phyloP scores from a whole-genome alignment of 2,329 filamentous ascomycete genomes.

The Ascochyta clinopodiicola region DNA sequence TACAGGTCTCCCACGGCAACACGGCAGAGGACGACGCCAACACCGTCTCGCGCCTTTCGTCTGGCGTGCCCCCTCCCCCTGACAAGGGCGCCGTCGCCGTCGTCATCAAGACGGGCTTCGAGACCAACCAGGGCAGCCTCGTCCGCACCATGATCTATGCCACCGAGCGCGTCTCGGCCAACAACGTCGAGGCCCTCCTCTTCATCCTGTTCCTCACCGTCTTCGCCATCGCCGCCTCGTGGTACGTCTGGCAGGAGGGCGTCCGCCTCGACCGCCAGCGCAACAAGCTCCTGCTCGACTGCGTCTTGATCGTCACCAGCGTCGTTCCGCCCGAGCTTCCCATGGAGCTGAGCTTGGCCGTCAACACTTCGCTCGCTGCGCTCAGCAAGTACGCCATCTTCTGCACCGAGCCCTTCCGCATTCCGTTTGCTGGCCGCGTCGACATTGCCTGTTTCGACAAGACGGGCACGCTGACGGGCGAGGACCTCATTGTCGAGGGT shows the following conservation, averaged over 20 bases:
- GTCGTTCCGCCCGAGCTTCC: slow-evolving; percentile 98
- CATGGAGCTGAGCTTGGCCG: slow-evolving; percentile 96
- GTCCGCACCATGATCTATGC: slow-evolving; percentile 99
- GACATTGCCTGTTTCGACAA: slow-evolving; percentile 99
- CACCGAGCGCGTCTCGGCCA: slow-evolving; percentile 97
- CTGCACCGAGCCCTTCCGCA: slow-evolving; percentile 98
- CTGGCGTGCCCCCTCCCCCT: slow-evolving; percentile 81
- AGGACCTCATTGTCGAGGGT: slow-evolving; percentile 95
- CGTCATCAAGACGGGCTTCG: slow-evolving; percentile 96
- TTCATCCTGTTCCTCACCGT: slow-evolving; percentile 97
- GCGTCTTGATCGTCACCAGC: slow-evolving; percentile 95
- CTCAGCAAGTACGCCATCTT: slow-evolving; percentile 96
- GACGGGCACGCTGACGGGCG: slow-evolving; percentile 94
- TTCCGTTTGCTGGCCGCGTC: slow-evolving; percentile 92
- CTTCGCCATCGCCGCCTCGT: slow-evolving; percentile 95
- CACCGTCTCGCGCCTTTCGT: slow-evolving; percentile 69
- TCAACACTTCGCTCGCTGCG: slow-evolving; percentile 95
- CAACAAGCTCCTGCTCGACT: slow-evolving; percentile 95
- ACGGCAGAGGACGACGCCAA: slow-evolving; percentile 70
- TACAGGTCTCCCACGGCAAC: slow-evolving; percentile 91
- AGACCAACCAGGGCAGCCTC: slow-evolving; percentile 96
- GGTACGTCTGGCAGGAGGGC: slow-evolving; percentile 99
- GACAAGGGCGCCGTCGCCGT: slow-evolving; percentile 94
- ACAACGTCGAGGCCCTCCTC: slow-evolving; percentile 93
- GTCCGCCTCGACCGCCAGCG: slow-evolving; percentile 93